Conservation (phyloP, 2,329 filamentous ascomycete genomes). For the Coniella vitis region DNA sequence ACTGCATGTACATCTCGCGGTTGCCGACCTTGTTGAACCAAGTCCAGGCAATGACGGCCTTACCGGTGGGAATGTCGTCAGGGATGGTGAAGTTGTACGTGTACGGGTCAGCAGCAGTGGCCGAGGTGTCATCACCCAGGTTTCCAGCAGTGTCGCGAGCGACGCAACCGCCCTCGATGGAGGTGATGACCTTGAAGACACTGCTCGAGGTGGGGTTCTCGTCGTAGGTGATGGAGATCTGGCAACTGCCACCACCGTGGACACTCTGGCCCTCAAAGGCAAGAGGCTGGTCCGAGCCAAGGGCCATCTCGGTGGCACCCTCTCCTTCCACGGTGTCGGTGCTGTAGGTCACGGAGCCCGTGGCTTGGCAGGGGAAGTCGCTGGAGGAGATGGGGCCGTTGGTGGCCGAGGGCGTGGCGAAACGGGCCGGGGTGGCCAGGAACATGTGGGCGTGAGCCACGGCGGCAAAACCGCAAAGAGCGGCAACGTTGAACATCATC, state of each 20-base stretch:
- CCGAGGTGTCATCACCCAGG: conserved; percentile 35
- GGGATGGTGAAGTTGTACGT: conserved; percentile 68
- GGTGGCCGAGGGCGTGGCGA: conserved; percentile 30
- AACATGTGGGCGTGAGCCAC: conserved; percentile 68
- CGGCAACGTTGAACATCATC: conserved; percentile 43
- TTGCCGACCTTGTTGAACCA: conserved; percentile 94
- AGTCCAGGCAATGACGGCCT: conserved; percentile 81
- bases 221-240: conserved; percentile 80
- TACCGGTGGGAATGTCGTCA: conserved; percentile 61
- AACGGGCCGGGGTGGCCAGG: conserved; percentile 64
- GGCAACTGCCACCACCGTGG: conserved; percentile 90
- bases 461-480: conserved; percentile 50
- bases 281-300: conserved; percentile 57
- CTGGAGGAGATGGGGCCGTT: conserved; percentile 63
- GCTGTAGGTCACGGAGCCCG: conserved; percentile 24
- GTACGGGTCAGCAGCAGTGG: conserved; percentile 39
- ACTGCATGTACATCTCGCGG: conserved; percentile 98
- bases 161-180: conserved; percentile 80
- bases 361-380: conserved; percentile 79
- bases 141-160: conserved; percentile 52
- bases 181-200: conserved; percentile 84
- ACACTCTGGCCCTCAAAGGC: conserved; percentile 64
- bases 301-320: conserved; percentile 48
- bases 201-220: conserved; percentile 56
- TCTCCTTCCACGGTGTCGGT: conserved; percentile 35